Conservation (phyloP, 176 grass and related monocot genomes). For the Dactylis glomerata region DNA sequence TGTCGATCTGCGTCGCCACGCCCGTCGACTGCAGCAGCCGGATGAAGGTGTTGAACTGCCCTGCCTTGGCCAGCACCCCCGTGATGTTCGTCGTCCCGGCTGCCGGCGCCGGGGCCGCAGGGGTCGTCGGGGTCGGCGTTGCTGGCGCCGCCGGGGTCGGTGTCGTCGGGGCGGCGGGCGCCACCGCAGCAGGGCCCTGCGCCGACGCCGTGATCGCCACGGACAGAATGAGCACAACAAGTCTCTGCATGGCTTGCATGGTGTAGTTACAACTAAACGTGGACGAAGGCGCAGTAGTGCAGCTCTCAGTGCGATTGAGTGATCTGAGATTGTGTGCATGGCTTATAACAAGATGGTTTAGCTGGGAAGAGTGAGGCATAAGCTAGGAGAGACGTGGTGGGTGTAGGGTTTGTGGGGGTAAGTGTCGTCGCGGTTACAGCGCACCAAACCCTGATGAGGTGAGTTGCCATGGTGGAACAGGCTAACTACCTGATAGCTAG, state of each 20-base stretch:
- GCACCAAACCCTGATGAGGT: slow-evolving; percentile 41
- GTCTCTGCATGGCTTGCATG: slow-evolving; percentile 40
- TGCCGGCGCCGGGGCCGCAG: slow-evolving; percentile 7
- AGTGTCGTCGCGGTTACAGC: slow-evolving; percentile 36
- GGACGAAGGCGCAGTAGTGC: background rate
- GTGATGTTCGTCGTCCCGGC: slow-evolving; percentile 79
- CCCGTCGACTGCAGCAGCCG: slow-evolving; percentile 66
- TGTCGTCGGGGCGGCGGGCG: slow-evolving; percentile 12
- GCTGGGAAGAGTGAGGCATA: slow-evolving; percentile 28
- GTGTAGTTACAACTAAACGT: background rate
- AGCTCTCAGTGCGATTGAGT: background rate
- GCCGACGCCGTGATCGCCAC: slow-evolving; percentile 14
- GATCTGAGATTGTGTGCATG: background rate
- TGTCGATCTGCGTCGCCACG: slow-evolving; percentile 75
- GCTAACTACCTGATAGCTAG: slow-evolving; percentile 17
- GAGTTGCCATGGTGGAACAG: slow-evolving; percentile 58
- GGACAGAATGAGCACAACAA: background rate
- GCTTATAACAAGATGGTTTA: slow-evolving; percentile 39
- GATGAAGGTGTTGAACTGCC: slow-evolving; percentile 78
- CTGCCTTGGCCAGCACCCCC: slow-evolving; percentile 69
- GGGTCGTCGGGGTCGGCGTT: slow-evolving; percentile 4
- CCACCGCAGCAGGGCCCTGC: slow-evolving; percentile 32
- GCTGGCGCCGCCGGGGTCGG: slow-evolving; percentile 1
- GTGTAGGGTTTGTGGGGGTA: slow-evolving; percentile 36
- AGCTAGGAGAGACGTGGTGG: slow-evolving; percentile 30